These are phyloP conservation scores for Chlorokybus atmophyticus DNA, from an alignment of 139 green algal genomes.

Conservation along the genomic window DNA sequence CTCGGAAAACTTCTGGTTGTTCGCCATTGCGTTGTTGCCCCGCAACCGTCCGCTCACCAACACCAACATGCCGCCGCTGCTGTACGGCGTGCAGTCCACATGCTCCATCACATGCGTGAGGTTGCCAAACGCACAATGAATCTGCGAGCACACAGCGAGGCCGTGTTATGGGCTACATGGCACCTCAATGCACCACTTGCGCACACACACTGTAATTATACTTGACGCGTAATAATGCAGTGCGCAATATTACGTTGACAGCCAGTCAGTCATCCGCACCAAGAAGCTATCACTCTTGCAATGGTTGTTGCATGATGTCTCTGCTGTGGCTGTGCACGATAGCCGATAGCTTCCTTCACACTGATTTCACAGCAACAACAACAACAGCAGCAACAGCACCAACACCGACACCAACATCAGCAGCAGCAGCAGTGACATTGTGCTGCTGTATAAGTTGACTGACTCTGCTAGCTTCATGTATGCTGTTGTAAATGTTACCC, in stretches of 20 bases:
- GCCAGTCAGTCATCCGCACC: background rate
- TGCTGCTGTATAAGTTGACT: too few relatives aligned
- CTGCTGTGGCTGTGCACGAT: background rate
- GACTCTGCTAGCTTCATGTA: too few relatives aligned
- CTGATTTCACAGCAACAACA: too few relatives aligned
- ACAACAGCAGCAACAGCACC: too few relatives aligned
- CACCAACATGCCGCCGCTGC: background rate
- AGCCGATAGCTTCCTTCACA: slow-evolving; percentile 4
- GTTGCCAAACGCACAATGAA: background rate
- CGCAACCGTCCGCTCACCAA: background rate
- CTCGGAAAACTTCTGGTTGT: background rate
- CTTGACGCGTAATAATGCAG: background rate
- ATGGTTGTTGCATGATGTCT: background rate
- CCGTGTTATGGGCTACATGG: background rate
- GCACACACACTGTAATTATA: too few relatives aligned
- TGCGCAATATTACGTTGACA: background rate
- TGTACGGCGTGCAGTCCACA: background rate
- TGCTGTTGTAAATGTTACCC: too few relatives aligned
- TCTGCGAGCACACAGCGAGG: background rate
- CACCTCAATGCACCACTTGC: too few relatives aligned
- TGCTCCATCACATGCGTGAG: background rate
- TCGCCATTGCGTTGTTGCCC: background rate
- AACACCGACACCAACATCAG: too few relatives aligned
- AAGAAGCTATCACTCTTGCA: background rate
- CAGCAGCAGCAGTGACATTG: too few relatives aligned